These are phyloP conservation scores for Dorcoceras hygrometricum DNA, from an alignment of 257 asterid genomes.

Conservation along the genomic window DNA sequence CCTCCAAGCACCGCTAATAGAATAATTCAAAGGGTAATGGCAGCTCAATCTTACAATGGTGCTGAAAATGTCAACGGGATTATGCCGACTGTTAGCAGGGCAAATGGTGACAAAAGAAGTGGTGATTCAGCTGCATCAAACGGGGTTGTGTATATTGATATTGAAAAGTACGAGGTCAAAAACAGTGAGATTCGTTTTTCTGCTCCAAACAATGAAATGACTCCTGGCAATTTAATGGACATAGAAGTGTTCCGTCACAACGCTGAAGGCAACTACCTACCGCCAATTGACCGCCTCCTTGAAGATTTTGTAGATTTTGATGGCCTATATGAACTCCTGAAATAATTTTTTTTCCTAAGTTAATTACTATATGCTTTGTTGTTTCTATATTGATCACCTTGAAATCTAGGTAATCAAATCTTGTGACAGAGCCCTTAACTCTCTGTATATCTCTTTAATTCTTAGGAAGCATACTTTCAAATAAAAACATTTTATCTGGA, in stretches of 20 bases:
- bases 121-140: slow-evolving; percentile 4
- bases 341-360: background rate
- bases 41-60: background rate
- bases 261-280: background rate
- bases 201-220: background rate
- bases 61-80: background rate
- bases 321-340: slow-evolving; percentile 3
- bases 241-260: background rate
- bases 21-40: background rate
- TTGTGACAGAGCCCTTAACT: background rate
- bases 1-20: slow-evolving; percentile 8
- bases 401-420: background rate
- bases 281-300: background rate
- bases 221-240: background rate
- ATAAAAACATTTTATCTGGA: too few relatives aligned
- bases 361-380: background rate
- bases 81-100: background rate
- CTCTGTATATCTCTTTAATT: background rate
- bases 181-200: background rate
- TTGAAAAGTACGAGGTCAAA: background rate
- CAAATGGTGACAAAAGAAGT: background rate
- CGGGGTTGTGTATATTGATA: background rate
- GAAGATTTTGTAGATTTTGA: slow-evolving; percentile 5
- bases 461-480: too few relatives aligned
- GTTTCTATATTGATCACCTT: background rate